Evolutionary conservation across 352 stramenopile genomes (phyloP).

Genomic region (Pythium insidiosum): DNA sequence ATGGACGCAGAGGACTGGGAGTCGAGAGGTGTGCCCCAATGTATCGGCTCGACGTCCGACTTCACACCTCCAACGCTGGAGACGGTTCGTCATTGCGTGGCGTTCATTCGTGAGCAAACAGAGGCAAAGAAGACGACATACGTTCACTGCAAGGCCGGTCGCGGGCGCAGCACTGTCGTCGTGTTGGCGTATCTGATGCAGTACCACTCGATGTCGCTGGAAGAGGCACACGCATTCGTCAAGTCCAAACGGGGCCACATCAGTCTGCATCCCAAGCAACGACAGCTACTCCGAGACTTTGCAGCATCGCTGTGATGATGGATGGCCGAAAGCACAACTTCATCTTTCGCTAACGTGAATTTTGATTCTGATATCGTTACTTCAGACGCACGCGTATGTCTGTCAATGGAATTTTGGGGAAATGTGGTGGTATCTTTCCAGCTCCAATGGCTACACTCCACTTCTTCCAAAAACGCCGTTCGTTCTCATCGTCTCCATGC

Average conservation of each 20-base stretch:
- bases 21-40: slow-evolving; percentile 35
- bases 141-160: slow-evolving; percentile 77
- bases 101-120: slow-evolving; percentile 57
- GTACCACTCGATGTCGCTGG: slow-evolving; percentile 41
- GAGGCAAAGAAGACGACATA: slow-evolving; percentile 52
- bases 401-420: no score
- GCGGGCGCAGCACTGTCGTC: slow-evolving; percentile 63
- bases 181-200: slow-evolving; percentile 67
- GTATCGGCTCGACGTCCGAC: slow-evolving; percentile 52
- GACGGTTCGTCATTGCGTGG: slow-evolving; percentile 46
- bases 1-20: slow-evolving; percentile 41
- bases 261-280: slow-evolving; percentile 53
- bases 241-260: slow-evolving; percentile 52
- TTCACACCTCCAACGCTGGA: slow-evolving; percentile 61
- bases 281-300: slow-evolving; percentile 35
- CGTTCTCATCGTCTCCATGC: no score
- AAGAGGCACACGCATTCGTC: slow-evolving; percentile 47
- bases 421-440: no score
- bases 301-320: slow-evolving; percentile 7
- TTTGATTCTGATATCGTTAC: neutral
- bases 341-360: slow-evolving; percentile 3
- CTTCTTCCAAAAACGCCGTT: no score
- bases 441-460: no score
- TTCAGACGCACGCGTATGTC: no score
- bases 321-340: no score